Evolutionary conservation across 768 basidiomycete genomes (phyloP).

Genomic region (Aureoboletus auriporus): DNA sequence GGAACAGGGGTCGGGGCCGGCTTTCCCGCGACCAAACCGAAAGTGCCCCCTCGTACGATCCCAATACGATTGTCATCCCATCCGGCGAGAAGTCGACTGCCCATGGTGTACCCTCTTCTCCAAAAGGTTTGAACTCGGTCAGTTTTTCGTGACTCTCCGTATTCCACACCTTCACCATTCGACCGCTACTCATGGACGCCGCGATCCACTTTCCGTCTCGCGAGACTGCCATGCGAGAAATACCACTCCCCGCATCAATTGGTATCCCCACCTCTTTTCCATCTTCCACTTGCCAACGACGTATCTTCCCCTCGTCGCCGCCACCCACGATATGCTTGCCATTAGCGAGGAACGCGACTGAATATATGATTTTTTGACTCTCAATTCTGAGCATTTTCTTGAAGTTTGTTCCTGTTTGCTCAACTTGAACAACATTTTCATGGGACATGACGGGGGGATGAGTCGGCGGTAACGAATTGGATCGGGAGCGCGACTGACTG

Average conservation of each 20-base stretch:
- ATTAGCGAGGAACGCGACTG: neutral
- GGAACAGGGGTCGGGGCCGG: neutral
- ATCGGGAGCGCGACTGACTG: slow-evolving; percentile 22
- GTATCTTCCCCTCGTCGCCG: neutral
- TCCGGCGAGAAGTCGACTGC: slow-evolving; percentile 12
- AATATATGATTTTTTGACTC: no score
- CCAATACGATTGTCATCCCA: slow-evolving; percentile 7
- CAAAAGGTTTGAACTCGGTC: neutral
- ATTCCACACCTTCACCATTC: neutral
- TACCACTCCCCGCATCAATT: neutral
- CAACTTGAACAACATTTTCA: no score
- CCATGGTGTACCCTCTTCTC: neutral
- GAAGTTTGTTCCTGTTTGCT: no score
- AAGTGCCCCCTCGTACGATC: neutral
- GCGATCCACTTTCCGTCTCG: neutral
- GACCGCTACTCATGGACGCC: neutral
- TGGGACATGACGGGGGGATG: slow-evolving; percentile 7
- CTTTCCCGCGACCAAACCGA: neutral
- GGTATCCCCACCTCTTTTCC: neutral
- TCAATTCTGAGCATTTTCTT: no score
- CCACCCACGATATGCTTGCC: neutral
- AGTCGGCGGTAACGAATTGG: slow-evolving; percentile 8
- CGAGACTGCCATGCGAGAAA: neutral
- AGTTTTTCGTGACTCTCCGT: neutral
- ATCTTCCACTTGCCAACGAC: neutral